phyloP scores from a whole-genome alignment of 2,329 filamentous ascomycete genomes.

The Penicillium sp. region DNA sequence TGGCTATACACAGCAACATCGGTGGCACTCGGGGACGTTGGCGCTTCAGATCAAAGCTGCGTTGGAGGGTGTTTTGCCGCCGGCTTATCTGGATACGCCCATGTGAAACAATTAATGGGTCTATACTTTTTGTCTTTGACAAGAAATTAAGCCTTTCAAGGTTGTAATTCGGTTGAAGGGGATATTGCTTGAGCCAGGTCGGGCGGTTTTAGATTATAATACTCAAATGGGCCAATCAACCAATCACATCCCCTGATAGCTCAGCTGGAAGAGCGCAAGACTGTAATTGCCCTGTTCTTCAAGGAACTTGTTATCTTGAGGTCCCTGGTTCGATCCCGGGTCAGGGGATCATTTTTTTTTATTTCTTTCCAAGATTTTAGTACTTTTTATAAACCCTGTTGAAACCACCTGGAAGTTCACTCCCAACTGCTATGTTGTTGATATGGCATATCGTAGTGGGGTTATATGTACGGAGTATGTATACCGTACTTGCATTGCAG shows the following conservation, averaged over 20 bases:
- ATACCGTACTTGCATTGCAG: neutral
- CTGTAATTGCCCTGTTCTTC: neutral
- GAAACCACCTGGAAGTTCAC: neutral
- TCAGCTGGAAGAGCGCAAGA: constrained; percentile 11
- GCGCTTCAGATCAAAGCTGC: constrained; percentile 49
- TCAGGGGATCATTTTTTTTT: constrained; percentile 5
- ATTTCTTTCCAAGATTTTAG: neutral
- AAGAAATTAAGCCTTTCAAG: neutral
- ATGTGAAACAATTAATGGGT: neutral
- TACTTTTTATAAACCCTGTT: neutral
- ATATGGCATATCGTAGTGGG: neutral
- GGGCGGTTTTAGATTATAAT: neutral
- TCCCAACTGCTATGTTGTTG: neutral
- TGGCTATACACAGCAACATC: constrained; percentile 44
- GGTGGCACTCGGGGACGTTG: constrained; percentile 45
- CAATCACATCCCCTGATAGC: constrained; percentile 6
- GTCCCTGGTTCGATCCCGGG: constrained; percentile 9
- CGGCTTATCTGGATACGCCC: constrained; percentile 30
- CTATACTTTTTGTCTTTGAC: neutral
- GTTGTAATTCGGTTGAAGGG: neutral
- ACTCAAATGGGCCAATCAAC: fast-evolving
- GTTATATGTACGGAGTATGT: neutral
- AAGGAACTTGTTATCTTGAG: constrained; percentile 5
- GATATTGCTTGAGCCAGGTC: neutral
- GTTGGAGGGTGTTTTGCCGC: constrained; percentile 33